A percentile compares a stretch with the other conserved stretches of the same genome.
Conservation (phyloP, 352 stramenopile species). For the Phytophthora agathidicida region DNA sequence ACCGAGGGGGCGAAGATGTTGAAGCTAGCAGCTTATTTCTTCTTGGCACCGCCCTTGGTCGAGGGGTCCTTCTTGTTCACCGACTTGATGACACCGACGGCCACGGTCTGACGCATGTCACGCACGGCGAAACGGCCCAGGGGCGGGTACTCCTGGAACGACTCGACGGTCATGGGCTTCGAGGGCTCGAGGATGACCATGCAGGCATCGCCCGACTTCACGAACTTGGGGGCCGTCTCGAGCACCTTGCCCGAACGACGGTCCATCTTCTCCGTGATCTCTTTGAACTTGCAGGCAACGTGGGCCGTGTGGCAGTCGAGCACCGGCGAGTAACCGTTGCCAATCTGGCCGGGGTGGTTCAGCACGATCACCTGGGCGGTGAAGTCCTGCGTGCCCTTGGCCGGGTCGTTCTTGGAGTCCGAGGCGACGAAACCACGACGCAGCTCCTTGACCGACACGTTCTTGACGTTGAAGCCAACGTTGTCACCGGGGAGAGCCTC, state of each 20-base stretch:
- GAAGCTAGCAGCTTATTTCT: slow-evolving; percentile 58
- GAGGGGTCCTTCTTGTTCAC: slow-evolving; percentile 85
- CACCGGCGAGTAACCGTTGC: slow-evolving; percentile 94
- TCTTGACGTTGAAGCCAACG: slow-evolving; percentile 98
- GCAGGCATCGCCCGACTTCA: slow-evolving; percentile 96
- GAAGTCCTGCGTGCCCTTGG: slow-evolving; percentile 87
- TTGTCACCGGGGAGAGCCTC: slow-evolving; percentile 95
- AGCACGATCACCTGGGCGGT: slow-evolving; percentile 97
- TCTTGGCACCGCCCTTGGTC: slow-evolving; percentile 44
- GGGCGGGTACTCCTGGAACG: slow-evolving; percentile 96
- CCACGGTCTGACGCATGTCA: slow-evolving; percentile 97
- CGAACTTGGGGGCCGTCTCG: slow-evolving; percentile 93
- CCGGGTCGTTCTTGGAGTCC: slow-evolving; percentile 94
- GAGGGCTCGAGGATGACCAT: slow-evolving; percentile 95
- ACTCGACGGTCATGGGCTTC: slow-evolving; percentile 96
- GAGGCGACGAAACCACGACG: slow-evolving; percentile 94
- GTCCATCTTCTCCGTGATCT: slow-evolving; percentile 98
- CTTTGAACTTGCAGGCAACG: slow-evolving; percentile 95
- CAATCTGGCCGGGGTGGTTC: slow-evolving; percentile 95
- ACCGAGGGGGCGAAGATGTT: no score
- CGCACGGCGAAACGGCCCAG: slow-evolving; percentile 96
- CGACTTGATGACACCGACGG: slow-evolving; percentile 97
- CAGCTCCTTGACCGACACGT: slow-evolving; percentile 95
- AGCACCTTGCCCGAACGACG: slow-evolving; percentile 94
- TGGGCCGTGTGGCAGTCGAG: slow-evolving; percentile 98